These are phyloP conservation scores for Trichoderma sp. DNA, from an alignment of 2,329 filamentous ascomycete species.

Conservation along the genomic window DNA sequence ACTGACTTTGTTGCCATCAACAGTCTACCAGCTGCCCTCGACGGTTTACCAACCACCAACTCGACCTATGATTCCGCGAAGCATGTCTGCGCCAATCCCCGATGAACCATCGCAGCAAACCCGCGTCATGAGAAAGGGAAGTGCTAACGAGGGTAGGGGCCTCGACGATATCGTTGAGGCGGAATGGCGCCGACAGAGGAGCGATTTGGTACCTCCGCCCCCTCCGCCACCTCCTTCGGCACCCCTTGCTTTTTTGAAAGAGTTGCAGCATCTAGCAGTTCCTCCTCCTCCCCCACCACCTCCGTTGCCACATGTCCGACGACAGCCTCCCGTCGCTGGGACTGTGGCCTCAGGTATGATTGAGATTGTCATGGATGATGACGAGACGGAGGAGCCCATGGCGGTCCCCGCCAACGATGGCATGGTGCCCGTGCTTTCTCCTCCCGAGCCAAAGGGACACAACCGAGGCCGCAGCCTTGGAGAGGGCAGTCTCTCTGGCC, in stretches of 20 bases:
- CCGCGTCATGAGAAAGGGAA: conserved; percentile 43
- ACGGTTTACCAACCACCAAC: conserved; percentile 63
- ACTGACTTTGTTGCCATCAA: conserved; percentile 60
- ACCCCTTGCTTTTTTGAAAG: conserved; percentile 60
- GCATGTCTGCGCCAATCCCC: conserved; percentile 63
- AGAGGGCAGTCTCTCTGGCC: conserved; percentile 57
- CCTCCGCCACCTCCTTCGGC: conserved; percentile 55
- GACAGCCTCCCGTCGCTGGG: conserved; percentile 47
- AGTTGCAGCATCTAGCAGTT: conserved; percentile 64
- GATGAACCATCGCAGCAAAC: conserved; percentile 41
- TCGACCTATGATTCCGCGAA: conserved; percentile 57
- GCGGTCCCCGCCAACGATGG: conserved; percentile 47
- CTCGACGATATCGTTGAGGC: conserved; percentile 53
- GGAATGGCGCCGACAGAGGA: conserved; percentile 53
- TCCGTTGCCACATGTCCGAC: conserved; percentile 54
- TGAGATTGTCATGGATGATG: conserved; percentile 69
- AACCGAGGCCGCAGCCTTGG: conserved; percentile 60
- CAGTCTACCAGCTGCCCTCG: conserved; percentile 63
- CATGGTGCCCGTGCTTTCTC: conserved; percentile 50
- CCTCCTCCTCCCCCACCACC: conserved; percentile 66
- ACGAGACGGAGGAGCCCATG: conserved; percentile 44
- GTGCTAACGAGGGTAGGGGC: conserved; percentile 46
- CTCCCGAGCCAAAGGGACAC: conserved; percentile 54
- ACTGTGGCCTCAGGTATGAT: conserved; percentile 60
- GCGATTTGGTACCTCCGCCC: conserved; percentile 55